Conservation (phyloP, 2,329 filamentous ascomycete species). For the Stromatinia cepivora region DNA sequence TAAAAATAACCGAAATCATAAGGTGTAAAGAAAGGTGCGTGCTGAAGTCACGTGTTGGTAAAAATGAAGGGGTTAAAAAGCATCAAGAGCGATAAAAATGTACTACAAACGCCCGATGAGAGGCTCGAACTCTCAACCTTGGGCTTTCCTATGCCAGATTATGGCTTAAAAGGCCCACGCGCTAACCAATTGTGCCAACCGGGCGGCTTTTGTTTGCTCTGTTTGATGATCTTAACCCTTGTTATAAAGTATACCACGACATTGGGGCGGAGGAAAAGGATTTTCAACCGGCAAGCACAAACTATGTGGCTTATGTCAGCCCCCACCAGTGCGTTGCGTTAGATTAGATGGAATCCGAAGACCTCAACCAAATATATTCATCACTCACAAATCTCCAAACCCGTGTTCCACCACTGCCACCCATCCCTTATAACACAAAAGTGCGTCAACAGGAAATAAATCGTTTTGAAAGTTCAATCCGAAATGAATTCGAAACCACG, state of each 20-base stretch:
- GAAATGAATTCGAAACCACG: not conserved
- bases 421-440: not conserved
- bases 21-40: not conserved
- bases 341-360: not conserved
- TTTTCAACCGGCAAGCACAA: not conserved
- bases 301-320: not conserved
- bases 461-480: not conserved
- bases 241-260: rapidly evolving
- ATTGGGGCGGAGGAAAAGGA: not conserved
- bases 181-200: conserved; percentile 30
- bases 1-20: not conserved
- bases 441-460: not conserved
- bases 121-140: conserved; percentile 31
- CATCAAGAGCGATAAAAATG: not conserved
- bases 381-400: not conserved
- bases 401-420: not conserved
- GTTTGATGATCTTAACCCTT: not conserved
- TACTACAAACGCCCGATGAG: conserved; percentile 1
- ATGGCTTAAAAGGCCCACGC: conserved; percentile 29
- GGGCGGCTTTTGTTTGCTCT: conserved; percentile 3
- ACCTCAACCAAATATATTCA: not conserved
- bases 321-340: not conserved
- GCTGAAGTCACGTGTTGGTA: not conserved
- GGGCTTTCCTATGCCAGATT: conserved; percentile 14
- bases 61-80: too few relatives aligned